These are phyloP conservation scores for Ramaria sp. DNA, from an alignment of 768 basidiomycete genomes.

Conservation along the genomic window DNA sequence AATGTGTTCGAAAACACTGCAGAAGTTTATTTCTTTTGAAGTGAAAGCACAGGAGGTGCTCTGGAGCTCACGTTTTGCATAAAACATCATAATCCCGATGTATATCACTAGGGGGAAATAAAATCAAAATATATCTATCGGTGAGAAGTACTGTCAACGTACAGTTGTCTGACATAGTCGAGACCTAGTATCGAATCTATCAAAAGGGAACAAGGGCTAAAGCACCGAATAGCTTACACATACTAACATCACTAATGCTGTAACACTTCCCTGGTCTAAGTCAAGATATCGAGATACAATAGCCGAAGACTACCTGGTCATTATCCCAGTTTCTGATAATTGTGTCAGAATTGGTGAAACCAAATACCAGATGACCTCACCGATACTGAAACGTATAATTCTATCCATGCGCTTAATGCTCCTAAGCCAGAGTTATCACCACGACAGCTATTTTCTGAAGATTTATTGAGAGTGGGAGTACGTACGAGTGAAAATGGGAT, in stretches of 20 bases:
- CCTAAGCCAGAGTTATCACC: not conserved
- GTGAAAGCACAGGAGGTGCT: not conserved
- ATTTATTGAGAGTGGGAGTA: not conserved
- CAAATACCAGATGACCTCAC: not conserved
- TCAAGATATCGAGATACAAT: not conserved
- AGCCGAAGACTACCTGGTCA: not conserved
- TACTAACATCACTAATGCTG: not conserved
- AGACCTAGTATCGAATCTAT: not conserved
- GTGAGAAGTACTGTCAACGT: not conserved
- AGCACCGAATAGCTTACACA: not conserved
- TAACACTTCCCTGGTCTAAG: not conserved
- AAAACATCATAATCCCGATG: not conserved
- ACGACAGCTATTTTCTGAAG: not conserved
- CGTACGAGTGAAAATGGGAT: not conserved
- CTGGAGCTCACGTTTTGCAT: not conserved
- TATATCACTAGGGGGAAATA: not conserved
- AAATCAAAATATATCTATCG: not conserved
- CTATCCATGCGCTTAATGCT: not conserved
- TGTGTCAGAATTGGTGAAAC: not conserved
- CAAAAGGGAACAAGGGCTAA: not conserved
- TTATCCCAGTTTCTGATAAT: not conserved
- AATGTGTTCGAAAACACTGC: not conserved
- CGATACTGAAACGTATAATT: not conserved
- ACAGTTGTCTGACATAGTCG: not conserved
- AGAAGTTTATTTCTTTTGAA: not conserved